Conservation (phyloP, 1,139 yeast species). For the Barnettozyma hawaiiensis region DNA sequence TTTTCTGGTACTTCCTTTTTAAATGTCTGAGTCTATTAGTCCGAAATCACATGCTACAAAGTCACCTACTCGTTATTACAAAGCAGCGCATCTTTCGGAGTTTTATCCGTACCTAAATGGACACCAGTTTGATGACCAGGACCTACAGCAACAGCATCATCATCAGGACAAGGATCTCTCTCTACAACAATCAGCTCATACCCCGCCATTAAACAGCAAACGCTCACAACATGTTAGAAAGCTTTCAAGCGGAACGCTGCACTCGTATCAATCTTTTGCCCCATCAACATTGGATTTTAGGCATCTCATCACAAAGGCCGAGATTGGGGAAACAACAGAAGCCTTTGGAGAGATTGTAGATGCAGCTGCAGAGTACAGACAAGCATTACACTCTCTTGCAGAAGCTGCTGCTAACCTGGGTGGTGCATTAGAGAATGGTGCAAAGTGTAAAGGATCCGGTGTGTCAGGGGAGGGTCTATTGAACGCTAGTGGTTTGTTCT, state of each 20-base stretch:
- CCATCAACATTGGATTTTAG: slow-evolving; percentile 57
- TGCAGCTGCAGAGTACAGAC: slow-evolving; percentile 48
- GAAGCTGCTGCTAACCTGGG: slow-evolving; percentile 72
- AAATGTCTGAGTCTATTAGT: neutral
- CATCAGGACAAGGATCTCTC: neutral
- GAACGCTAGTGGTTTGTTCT: slow-evolving; percentile 75
- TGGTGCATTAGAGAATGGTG: slow-evolving; percentile 60
- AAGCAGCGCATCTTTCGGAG: slow-evolving; percentile 50
- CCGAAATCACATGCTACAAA: neutral
- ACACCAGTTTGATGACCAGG: slow-evolving; percentile 17
- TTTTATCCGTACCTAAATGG: slow-evolving; percentile 43
- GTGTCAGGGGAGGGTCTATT: slow-evolving; percentile 59
- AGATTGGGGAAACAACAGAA: slow-evolving; percentile 44
- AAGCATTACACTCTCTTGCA: slow-evolving; percentile 46
- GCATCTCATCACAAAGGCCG: slow-evolving; percentile 52
- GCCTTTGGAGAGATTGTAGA: slow-evolving; percentile 43
- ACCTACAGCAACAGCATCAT: slow-evolving; percentile 4
- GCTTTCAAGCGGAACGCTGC: slow-evolving; percentile 30
- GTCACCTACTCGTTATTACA: slow-evolving; percentile 9
- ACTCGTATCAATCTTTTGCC: slow-evolving; percentile 36
- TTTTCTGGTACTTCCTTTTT: no score
- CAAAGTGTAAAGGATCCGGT: slow-evolving; percentile 63
- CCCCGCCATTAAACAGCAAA: neutral
- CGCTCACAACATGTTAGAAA: slow-evolving; percentile 14
- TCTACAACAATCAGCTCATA: neutral